Evolutionary conservation across 2,329 filamentous ascomycete genomes (phyloP), one percentile per base, ranked within the genome.

Genomic region (Pseudogymnoascus sp.): DNA sequence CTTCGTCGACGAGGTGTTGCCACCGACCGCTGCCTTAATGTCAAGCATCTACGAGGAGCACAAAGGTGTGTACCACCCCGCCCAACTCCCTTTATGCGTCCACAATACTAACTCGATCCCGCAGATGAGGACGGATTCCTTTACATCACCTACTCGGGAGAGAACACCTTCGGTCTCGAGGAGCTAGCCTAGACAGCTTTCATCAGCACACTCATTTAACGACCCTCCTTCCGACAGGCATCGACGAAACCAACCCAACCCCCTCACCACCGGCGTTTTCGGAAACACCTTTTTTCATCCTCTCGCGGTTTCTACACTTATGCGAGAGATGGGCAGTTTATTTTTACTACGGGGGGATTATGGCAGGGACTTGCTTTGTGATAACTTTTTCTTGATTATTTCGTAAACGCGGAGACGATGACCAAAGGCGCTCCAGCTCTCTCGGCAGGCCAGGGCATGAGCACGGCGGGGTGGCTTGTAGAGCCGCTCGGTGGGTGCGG

Each of bases 11-110:
- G 94, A 97, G 79, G 93, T 97, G 59, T 84, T 99, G 62, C 94
- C 94, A 59, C 94, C 94, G 2, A 97, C 94, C 7, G 94, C 94
- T 63, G 94, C 94, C 63, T 85, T 99, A 60, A 99, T 99, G 94
- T 96, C 92, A 81, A 95, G 90, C 77, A 97, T 99, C 79, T 99
- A 99, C 76, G 94, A 99, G 78, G 93, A 97, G 78, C 94, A 99
- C 85, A 97, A 99, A 82, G 47, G 47, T 54, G 33, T 54, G 29
- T 15, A 21, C 17, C 2, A 17, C 7, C n/a, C n/a, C 7, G 33
- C 2, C 9, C 47, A 9, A 17, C 47, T 33, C 47, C 44, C 47
- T 54, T 54, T 54, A 9, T 54, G 26, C 47, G 5, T 21, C n/a
- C 5, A 21, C 2, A 33, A 33, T 54, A 5, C 47, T 54, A 54